Conservation (phyloP, 805 yeast genomes). For the Schizosaccharomyces japonicus region DNA sequence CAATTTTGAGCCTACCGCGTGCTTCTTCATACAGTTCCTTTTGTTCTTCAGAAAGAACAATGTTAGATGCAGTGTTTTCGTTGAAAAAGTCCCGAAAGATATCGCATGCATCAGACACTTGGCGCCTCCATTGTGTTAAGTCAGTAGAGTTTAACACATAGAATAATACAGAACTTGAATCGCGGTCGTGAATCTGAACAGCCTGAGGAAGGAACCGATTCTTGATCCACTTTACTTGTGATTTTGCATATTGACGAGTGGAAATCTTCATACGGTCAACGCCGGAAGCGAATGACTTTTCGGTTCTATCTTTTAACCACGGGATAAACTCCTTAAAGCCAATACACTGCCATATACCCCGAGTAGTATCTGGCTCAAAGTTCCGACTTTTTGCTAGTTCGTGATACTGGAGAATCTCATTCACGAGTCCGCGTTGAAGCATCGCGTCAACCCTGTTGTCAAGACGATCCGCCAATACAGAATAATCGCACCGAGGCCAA, state of each 20-base stretch:
- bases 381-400: constrained; percentile 10
- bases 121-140: constrained; percentile 31
- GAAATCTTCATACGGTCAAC: constrained; percentile 46
- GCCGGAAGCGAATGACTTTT: constrained; percentile 26
- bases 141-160: constrained; percentile 60
- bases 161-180: constrained; percentile 25
- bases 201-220: constrained; percentile 33
- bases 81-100: not conserved
- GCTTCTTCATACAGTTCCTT: not conserved
- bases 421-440: constrained; percentile 44
- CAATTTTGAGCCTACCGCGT: not conserved
- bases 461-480: constrained; percentile 33
- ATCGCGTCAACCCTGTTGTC: constrained; percentile 66
- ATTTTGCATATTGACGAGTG: constrained; percentile 68
- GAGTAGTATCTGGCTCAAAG: constrained; percentile 28
- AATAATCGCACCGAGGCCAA: constrained; percentile 59
- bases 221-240: constrained; percentile 76
- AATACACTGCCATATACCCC: constrained; percentile 82
- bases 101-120: constrained; percentile 23
- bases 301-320: constrained; percentile 22
- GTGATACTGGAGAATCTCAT: constrained; percentile 36
- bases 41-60: not conserved
- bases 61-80: not conserved
- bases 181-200: constrained; percentile 20
- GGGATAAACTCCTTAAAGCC: constrained; percentile 81